These are phyloP conservation scores for Penicillium decumbens DNA, from an alignment of 2,329 filamentous ascomycete genomes.

Conservation along the genomic window DNA sequence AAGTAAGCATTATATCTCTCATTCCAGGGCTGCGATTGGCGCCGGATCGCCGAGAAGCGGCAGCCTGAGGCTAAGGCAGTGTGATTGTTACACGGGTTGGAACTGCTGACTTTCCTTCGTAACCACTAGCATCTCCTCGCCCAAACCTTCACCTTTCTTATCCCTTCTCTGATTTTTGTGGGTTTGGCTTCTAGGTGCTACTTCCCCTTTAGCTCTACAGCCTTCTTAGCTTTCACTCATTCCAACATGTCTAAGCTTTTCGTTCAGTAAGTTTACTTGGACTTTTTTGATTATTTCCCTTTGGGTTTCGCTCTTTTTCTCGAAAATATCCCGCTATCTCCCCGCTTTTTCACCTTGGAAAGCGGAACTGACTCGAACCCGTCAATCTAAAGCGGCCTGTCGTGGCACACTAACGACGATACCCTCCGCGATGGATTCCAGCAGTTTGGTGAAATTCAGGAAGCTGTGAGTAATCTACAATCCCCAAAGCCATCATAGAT, in stretches of 20 bases:
- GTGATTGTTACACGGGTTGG: slow-evolving; percentile 25
- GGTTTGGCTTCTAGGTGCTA: not conserved
- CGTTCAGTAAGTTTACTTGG: slow-evolving; percentile 65
- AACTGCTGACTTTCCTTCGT: slow-evolving; percentile 23
- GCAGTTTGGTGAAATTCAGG: slow-evolving; percentile 83
- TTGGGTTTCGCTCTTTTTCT: slow-evolving; percentile 7
- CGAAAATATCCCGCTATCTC: not conserved
- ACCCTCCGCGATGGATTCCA: slow-evolving; percentile 88
- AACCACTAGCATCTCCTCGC: slow-evolving; percentile 23
- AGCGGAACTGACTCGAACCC: slow-evolving; percentile 14
- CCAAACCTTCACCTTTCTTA: slow-evolving; percentile 2
- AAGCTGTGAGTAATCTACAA: slow-evolving; percentile 68
- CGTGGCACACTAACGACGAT: slow-evolving; percentile 93
- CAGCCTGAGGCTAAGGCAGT: slow-evolving; percentile 22
- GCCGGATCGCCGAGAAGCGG: slow-evolving; percentile 8
- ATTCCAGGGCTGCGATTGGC: slow-evolving; percentile 8
- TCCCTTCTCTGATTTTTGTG: slow-evolving; percentile 3
- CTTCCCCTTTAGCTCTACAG: not conserved
- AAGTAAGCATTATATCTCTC: slow-evolving; percentile 17
- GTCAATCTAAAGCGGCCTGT: slow-evolving; percentile 66
- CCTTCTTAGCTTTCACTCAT: not conserved
- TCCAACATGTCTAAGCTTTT: slow-evolving; percentile 76
- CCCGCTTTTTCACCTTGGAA: slow-evolving; percentile 15
- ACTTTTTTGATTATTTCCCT: not conserved
- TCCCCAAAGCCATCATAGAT: slow-evolving; percentile 8